Evolutionary conservation across 805 yeast genomes (phyloP).

Genomic region (Kurtzmaniella cleridarum): DNA sequence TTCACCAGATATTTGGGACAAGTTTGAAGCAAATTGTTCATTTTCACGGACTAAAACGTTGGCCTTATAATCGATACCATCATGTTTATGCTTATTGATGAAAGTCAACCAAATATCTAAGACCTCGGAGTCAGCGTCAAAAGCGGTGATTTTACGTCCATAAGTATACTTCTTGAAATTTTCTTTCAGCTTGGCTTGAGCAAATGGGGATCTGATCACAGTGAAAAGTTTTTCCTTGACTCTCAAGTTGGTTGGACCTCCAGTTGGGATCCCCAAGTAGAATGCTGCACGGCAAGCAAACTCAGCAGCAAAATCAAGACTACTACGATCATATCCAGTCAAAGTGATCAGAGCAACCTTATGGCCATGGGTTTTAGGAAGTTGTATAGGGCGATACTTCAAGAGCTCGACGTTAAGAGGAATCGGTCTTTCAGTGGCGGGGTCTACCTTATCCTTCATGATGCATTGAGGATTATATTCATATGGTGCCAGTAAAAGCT

Average conservation of each 20-base stretch:
- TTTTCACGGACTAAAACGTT: slow-evolving; percentile 40
- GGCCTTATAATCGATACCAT: slow-evolving; percentile 83
- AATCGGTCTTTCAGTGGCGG: slow-evolving; percentile 43
- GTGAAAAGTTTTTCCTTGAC: slow-evolving; percentile 86
- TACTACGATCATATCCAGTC: slow-evolving; percentile 64
- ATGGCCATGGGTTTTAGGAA: slow-evolving; percentile 63
- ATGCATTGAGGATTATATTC: slow-evolving; percentile 28
- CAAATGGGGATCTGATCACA: slow-evolving; percentile 88
- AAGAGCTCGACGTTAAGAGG: slow-evolving; percentile 85
- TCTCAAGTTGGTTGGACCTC: slow-evolving; percentile 64
- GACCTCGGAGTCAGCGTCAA: slow-evolving; percentile 81
- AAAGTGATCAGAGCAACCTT: slow-evolving; percentile 73
- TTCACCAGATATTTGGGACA: slow-evolving; percentile 22
- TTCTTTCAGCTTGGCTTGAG: slow-evolving; percentile 89
- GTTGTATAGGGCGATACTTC: slow-evolving; percentile 73
- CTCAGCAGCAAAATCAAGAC: slow-evolving; percentile 71
- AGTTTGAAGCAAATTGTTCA: slow-evolving; percentile 19
- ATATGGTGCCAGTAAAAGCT: slow-evolving; percentile 21
- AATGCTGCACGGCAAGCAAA: slow-evolving; percentile 88
- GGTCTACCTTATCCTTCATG: slow-evolving; percentile 14
- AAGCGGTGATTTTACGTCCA: slow-evolving; percentile 66
- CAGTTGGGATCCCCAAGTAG: slow-evolving; percentile 81
- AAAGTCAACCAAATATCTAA: slow-evolving; percentile 78
- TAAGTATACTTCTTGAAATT: slow-evolving; percentile 87
- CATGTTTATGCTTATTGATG: slow-evolving; percentile 66